Base-by-base conservation (phyloP, 805 yeast genomes). In the Hanseniaspora taiwanica region DNA sequence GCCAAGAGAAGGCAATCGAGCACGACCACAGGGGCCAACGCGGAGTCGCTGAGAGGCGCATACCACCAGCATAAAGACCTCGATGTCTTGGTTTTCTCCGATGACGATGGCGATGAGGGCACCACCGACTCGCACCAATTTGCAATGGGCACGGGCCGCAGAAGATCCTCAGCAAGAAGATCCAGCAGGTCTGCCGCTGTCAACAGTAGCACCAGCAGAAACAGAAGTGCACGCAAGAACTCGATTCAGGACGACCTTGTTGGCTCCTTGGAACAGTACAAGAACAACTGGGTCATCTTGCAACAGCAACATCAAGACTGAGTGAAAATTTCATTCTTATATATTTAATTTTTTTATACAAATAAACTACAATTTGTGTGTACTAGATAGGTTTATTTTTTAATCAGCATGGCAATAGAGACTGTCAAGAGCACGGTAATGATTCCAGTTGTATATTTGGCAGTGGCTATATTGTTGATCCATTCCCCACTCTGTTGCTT, bases 221-320 rank as follows among this genome's bases (percentile, higher is more conserved):
- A 25, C 29, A 25, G 48, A 14, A 39, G 49, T 13, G 52, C 52
- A 17, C 48, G 61, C 27, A 57, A 54, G 40, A 52, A 59, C 4
- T 55, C 59, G 33, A 36, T 55, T 16, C 58, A 58, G 42, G 59
- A 54, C 32, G 61, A 58, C 39, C 48, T 54, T 29, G 58, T 59
- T 23, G 60, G 59, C 4, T 58, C 62, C 6, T 43, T 58, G 39
- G 64, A 59, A 38, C 60, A 57, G 42, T 59, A 58, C 40, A 59
- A 58, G 45, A 59, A 58, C 41, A 58, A 59, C 39, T 59, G 64
- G 64, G 42, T 59, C 25, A 54, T 58, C 50, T 44, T 58, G 31
- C 62, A 59, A 47, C 57, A 54, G 35, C 24, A 19, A 5, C 56
- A 56, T 29, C 56, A 53, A 40, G 55, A 53, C 14, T 50, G 38